A percentile compares a stretch with the other conserved stretches of the same genome.
Conservation (phyloP, 2,329 filamentous ascomycete species). For the Aureobasidium melanogenum region DNA sequence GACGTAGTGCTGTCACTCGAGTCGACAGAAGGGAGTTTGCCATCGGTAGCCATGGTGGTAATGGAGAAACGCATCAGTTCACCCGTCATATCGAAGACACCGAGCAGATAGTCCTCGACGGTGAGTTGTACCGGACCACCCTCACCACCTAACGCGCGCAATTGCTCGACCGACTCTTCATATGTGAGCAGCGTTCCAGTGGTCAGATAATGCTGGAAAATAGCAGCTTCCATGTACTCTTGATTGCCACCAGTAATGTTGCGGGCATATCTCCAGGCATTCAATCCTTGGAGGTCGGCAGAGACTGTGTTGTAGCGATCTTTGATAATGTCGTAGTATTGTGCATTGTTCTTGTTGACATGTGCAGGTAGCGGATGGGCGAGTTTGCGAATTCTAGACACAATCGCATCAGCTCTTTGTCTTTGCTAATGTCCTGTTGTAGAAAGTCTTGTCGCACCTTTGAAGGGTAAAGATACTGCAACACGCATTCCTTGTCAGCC, state of each 20-base stretch:
- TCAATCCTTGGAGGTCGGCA: conserved; percentile 66
- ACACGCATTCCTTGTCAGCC: conserved; percentile 16
- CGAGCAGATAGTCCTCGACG: conserved; percentile 78
- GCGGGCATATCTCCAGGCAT: conserved; percentile 71
- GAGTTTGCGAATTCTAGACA: conserved; percentile 49
- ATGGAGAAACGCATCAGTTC: conserved; percentile 97
- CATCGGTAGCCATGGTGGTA: conserved; percentile 70
- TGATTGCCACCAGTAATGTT: conserved; percentile 76
- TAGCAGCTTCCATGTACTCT: conserved; percentile 86
- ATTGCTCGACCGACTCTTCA: conserved; percentile 43
- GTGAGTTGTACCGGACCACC: conserved; percentile 54
- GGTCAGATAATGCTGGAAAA: conserved; percentile 80
- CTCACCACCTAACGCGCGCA: conserved; percentile 29
- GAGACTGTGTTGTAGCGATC: conserved; percentile 59
- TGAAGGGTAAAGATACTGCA: conserved; percentile 74
- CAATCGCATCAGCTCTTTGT: background rate
- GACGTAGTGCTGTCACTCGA: conserved; percentile 17
- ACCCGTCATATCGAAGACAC: conserved; percentile 86
- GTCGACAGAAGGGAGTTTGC: conserved; percentile 43
- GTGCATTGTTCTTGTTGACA: conserved; percentile 61
- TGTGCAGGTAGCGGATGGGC: conserved; percentile 55
- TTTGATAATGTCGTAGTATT: conserved; percentile 62
- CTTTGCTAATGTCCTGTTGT: background rate
- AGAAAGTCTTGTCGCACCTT: conserved; percentile 40
- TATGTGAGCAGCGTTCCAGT: conserved; percentile 65